phyloP scores from a whole-genome alignment of 2,329 filamentous ascomycete species.

The Fusarium sp. region DNA sequence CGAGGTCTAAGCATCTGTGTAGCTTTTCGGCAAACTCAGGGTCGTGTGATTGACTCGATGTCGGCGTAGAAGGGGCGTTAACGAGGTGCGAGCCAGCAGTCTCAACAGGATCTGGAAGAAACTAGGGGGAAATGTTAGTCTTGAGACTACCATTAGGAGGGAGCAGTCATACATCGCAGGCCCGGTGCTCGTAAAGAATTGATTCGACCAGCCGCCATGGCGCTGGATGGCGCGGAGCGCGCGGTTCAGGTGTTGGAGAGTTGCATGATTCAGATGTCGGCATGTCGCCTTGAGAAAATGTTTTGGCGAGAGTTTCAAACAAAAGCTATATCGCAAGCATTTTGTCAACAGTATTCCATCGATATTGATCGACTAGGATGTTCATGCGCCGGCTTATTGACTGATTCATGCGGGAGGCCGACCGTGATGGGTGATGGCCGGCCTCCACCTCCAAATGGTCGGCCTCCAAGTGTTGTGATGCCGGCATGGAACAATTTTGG shows the following conservation, averaged over 20 bases:
- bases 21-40: background rate
- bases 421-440: background rate
- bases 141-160: too few relatives aligned
- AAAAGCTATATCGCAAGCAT: background rate
- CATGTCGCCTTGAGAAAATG: background rate
- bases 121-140: background rate
- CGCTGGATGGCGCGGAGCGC: background rate
- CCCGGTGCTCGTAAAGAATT: background rate
- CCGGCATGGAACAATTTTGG: background rate
- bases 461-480: background rate
- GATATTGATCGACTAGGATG: background rate
- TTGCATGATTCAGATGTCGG: background rate
- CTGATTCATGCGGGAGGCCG: background rate
- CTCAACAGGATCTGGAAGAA: background rate
- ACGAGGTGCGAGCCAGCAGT: background rate
- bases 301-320: background rate
- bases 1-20: background rate
- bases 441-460: too few relatives aligned
- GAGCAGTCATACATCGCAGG: background rate
- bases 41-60: background rate
- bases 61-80: background rate
- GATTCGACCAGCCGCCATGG: background rate
- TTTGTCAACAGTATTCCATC: background rate
- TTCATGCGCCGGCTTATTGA: background rate
- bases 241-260: background rate